Conservation (phyloP, 331 rosid species). For the Quercus phellos region DNA sequence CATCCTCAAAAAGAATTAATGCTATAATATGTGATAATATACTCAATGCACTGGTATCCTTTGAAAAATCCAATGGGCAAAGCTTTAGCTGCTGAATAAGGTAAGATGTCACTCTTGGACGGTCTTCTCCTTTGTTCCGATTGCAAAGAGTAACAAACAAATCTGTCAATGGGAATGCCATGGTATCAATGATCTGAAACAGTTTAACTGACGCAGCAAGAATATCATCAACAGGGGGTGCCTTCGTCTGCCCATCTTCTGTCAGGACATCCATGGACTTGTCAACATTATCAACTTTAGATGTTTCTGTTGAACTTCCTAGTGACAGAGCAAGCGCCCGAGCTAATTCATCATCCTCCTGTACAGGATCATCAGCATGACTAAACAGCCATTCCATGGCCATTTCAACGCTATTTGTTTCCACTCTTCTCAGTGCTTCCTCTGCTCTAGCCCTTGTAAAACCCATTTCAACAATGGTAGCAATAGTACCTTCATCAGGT, state of each 20-base stretch:
- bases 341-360: slow-evolving; percentile 98
- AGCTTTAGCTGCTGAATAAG: slow-evolving; percentile 91
- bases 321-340: slow-evolving; percentile 93
- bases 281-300: slow-evolving; percentile 70
- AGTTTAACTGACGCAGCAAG: slow-evolving; percentile 71
- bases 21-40: slow-evolving; percentile 79
- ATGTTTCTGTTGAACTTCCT: slow-evolving; percentile 82
- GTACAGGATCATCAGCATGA: slow-evolving; percentile 97
- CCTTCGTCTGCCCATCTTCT: slow-evolving; percentile 71
- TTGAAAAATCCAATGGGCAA: slow-evolving; percentile 70
- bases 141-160: slow-evolving; percentile 82
- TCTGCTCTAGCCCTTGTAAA: slow-evolving; percentile 97
- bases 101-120: slow-evolving; percentile 77
- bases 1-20: slow-evolving; percentile 87
- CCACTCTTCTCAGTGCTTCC: slow-evolving; percentile 95
- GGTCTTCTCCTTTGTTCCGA: slow-evolving; percentile 88
- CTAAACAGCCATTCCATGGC: slow-evolving; percentile 98
- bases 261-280: slow-evolving; percentile 66
- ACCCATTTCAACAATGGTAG: slow-evolving; percentile 94
- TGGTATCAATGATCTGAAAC: slow-evolving; percentile 80
- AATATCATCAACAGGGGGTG: slow-evolving; percentile 90
- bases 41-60: slow-evolving; percentile 69
- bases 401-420: slow-evolving; percentile 95
- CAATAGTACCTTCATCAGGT: slow-evolving; percentile 87
- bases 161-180: slow-evolving; percentile 88